Conservation (phyloP, 2,329 filamentous ascomycete species). For the Cryphonectria radicalis region DNA sequence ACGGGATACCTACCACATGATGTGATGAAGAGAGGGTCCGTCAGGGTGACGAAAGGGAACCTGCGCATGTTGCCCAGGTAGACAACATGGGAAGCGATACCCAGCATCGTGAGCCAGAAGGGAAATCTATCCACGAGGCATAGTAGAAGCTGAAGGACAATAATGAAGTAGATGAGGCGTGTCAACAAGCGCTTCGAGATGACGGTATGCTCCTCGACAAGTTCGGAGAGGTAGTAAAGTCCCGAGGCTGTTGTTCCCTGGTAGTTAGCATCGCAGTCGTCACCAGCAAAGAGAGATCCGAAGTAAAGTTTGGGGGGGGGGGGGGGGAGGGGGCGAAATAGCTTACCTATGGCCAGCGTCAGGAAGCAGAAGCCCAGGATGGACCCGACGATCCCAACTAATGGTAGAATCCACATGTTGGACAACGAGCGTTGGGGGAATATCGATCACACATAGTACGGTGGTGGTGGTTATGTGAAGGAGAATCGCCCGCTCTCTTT, state of each 20-base stretch:
- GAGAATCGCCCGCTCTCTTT: background rate
- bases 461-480: constrained; percentile 2
- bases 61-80: constrained; percentile 85
- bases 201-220: constrained; percentile 97
- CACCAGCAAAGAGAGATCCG: background rate
- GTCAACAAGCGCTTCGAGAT: constrained; percentile 85
- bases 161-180: constrained; percentile 81
- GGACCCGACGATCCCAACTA: constrained; percentile 88
- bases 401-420: constrained; percentile 92
- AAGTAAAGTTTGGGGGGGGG: background rate
- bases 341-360: constrained; percentile 85
- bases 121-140: constrained; percentile 87
- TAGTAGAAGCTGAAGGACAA: constrained; percentile 74
- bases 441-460: constrained; percentile 12
- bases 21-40: constrained; percentile 81
- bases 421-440: background rate
- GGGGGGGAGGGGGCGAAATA: background rate
- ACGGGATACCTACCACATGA: constrained; percentile 71
- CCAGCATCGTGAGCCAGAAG: constrained; percentile 71
- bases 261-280: constrained; percentile 15
- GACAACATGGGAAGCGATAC: constrained; percentile 78
- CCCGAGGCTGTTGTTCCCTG: constrained; percentile 73
- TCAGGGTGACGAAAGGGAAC: constrained; percentile 79
- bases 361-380: constrained; percentile 90
- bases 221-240: constrained; percentile 95